These are phyloP conservation scores for Betula pendula DNA, from an alignment of 306 rosid species.

Conservation along the genomic window DNA sequence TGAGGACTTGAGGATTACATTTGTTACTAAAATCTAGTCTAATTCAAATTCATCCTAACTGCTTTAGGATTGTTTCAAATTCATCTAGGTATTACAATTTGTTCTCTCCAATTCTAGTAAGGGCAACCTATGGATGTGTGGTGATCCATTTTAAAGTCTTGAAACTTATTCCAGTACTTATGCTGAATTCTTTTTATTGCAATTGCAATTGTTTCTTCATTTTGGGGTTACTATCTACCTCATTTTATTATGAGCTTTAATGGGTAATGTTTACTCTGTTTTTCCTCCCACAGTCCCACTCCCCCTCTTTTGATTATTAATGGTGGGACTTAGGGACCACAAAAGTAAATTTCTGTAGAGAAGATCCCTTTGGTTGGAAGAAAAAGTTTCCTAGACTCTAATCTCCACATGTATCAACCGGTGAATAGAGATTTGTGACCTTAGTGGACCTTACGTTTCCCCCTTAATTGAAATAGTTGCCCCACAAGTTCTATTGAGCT, in stretches of 20 bases:
- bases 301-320: background rate
- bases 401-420: background rate
- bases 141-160: background rate
- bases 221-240: background rate
- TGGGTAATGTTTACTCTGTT: background rate
- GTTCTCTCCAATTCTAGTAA: background rate
- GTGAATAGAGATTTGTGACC: background rate
- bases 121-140: background rate
- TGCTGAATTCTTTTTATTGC: background rate
- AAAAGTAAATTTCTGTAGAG: conserved; percentile 1
- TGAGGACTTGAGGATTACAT: background rate
- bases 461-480: background rate
- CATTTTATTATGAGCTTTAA: background rate
- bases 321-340: conserved; percentile 6
- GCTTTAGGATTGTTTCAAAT: background rate
- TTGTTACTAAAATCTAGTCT: background rate
- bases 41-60: background rate
- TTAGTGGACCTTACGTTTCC: conserved; percentile 4
- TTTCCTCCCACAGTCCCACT: background rate
- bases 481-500: background rate
- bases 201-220: background rate
- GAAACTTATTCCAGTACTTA: background rate
- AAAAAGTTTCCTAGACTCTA: background rate
- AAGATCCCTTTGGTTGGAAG: background rate
- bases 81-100: background rate